Evolutionary conservation across 441 rosid species (phyloP), one percentile per base, ranked within the genome.

Genomic region (Populus hybrid): DNA sequence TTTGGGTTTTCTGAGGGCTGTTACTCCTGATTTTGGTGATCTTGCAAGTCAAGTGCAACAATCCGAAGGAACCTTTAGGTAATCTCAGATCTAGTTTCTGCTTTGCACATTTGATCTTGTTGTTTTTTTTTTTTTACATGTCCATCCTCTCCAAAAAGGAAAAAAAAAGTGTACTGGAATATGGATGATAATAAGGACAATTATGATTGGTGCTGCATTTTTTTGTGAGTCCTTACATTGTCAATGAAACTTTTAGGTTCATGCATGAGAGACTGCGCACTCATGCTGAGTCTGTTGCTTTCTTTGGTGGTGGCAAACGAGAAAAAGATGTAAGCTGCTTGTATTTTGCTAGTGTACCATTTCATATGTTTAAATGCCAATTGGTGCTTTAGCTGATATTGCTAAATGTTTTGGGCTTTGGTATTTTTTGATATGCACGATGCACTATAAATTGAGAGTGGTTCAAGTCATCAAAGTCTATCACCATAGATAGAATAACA

Each of bases 291-390:
- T 97, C 99, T 73, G 89, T 97, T 78, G 99, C 99, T 74, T 97
- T 97, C 90, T 97, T 97, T 87, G 99, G 99, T 79, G 99, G 99
- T 75, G 99, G 99, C 81, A 90, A 95, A 77, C 89, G 99, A 81
- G 99, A 97, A 88, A 94, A 90, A 88, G 87, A 91, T 87, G 99
- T 97, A 89, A 97, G 97, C 82, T 70, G 71, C 79, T 79, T 84
- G 34, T 69, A 63, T 38, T 67, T 70, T 42, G 7, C 69, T 65
- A 67, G 26, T 26, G 21, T 16, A 24, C 57, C 74, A 19, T 70
- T 23, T 74, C 40, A 76, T 79, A 6, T 32, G 35, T 77, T 69
- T 71, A 36, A 21, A 69, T 78, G 70, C 70, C 42, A 74, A 16
- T 32, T 73, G 73, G 61, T 74, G 40, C 18, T 42, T 76, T 53